Evolutionary conservation across 305 asterid species (phyloP).

Genomic region (Solanum hybrid): DNA sequence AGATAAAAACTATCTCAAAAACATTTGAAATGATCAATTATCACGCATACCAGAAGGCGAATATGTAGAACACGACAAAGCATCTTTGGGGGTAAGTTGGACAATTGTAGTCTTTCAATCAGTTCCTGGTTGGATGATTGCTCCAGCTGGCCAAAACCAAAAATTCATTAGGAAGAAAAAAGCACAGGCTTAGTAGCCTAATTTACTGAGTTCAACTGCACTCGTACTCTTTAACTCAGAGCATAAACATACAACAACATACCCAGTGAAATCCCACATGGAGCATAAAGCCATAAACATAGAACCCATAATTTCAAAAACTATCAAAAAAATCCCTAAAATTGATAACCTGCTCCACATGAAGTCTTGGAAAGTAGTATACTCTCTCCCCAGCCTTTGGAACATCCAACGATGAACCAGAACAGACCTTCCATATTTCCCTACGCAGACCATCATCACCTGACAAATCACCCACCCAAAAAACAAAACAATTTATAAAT

Average conservation of each 20-base stretch:
- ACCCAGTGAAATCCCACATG: not conserved
- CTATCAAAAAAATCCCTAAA: not conserved
- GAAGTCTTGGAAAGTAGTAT: not conserved
- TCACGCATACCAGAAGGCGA: not conserved
- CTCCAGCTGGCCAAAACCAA: not conserved
- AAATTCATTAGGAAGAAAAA: not conserved
- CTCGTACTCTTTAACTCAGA: not conserved
- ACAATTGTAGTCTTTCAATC: not conserved
- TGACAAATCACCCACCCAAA: not conserved
- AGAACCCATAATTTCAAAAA: not conserved
- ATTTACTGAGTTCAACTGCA: not conserved
- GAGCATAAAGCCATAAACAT: not conserved
- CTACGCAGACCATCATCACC: not conserved
- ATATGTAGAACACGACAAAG: not conserved
- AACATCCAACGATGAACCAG: not conserved
- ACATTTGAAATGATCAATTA: not conserved
- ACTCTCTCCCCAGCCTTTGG: not conserved
- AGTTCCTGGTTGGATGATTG: not conserved
- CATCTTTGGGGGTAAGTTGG: not conserved
- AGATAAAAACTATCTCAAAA: not conserved
- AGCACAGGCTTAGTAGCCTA: not conserved
- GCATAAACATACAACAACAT: not conserved
- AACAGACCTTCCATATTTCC: not conserved
- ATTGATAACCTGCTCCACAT: not conserved
- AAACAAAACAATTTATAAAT: not conserved